Base-by-base conservation (phyloP, 176 grass and related monocot genomes). In the Oryza rufipogon region DNA sequence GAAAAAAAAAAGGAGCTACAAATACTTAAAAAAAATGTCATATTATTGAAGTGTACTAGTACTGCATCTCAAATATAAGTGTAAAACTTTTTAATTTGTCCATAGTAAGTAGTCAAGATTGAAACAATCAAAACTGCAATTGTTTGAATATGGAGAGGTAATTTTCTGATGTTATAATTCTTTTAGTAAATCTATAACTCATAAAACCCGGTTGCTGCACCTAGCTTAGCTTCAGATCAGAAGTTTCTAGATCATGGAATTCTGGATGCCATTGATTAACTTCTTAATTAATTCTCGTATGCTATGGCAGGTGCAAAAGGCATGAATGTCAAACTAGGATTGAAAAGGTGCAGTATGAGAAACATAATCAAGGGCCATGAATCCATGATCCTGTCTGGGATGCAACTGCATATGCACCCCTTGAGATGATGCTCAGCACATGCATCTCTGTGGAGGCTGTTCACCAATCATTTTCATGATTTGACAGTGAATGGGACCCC, bases 321-420 rank as follows among this genome's bases (percentile, higher is more conserved):
- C 46, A 88, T 64, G 39, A 1, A 77, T 58, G 79, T 81, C 76
- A 85, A 70, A 49, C 52, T 28, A 48, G 11, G 39, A 66, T 79
- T 74, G 46, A 54, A 13, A 36, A 54, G 6, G 1, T 71, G 45
- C 36, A 30, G 42, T 75, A 68, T 11, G 7, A 77, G 17, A 47
- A 63, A 61, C 64, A 44, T 11, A 58, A 15, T 23, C 47, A 30
- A 39, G 75, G 68, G 58, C 39, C 39, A 41, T 41, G 7, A 41
- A 41, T 28, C 58, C 51, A 84, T 70, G 70, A 84, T 84, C 81
- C 15, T 80, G 76, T 68, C 82, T 68, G 51, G 28, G 56, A 56
- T 56, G 56, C 56, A 68, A 76, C 17, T 75, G 80, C 54, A 41
- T 41, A 79, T 56, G 51, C 22, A 74, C 16, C 38, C 34, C 22